These are phyloP conservation scores for Sporothrix sp. DNA, from an alignment of 2,329 filamentous ascomycete species.

Conservation along the genomic window DNA sequence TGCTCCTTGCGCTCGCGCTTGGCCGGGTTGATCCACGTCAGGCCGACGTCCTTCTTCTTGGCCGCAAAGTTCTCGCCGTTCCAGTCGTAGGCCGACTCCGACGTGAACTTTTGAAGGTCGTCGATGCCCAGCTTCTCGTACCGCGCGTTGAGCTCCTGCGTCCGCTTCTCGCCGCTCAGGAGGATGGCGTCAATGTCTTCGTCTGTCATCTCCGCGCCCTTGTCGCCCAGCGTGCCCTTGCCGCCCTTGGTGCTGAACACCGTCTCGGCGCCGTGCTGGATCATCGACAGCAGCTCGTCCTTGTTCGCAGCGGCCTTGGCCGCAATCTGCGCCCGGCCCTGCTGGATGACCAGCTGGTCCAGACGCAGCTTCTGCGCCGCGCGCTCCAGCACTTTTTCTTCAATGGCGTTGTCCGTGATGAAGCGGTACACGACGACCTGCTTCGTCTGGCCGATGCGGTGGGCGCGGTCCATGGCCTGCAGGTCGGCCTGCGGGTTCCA, in stretches of 20 bases:
- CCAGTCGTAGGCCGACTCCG: constrained; percentile 97
- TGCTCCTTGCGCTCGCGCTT: constrained; percentile 98
- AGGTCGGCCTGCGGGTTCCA: constrained; percentile 99
- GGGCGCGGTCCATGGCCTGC: constrained; percentile 96
- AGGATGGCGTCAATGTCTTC: constrained; percentile 88
- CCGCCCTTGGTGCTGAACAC: constrained; percentile 71
- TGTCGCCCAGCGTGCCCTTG: constrained; percentile 48
- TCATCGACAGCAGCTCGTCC: constrained; percentile 94
- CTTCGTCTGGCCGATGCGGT: constrained; percentile 97
- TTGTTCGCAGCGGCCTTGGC: constrained; percentile 89
- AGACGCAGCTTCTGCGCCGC: constrained; percentile 93
- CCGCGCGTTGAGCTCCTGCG: constrained; percentile 80
- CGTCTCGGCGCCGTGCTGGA: constrained; percentile 94
- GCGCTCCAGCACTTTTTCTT: constrained; percentile 94
- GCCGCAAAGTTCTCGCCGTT: constrained; percentile 94
- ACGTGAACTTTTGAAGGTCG: constrained; percentile 94
- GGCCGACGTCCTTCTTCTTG: constrained; percentile 75
- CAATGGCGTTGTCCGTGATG: constrained; percentile 94
- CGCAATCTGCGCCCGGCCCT: constrained; percentile 84
- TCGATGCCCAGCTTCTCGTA: constrained; percentile 97
- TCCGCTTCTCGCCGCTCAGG: constrained; percentile 76
- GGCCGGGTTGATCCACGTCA: constrained; percentile 95
- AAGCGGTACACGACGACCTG: constrained; percentile 96
- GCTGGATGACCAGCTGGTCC: constrained; percentile 95
- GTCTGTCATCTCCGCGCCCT: constrained; percentile 59